A percentile compares a stretch with the other conserved stretches of the same genome.
phyloP scores from a whole-genome alignment of 2,329 filamentous ascomycete genomes.

The Macrophomina phaseolina region DNA sequence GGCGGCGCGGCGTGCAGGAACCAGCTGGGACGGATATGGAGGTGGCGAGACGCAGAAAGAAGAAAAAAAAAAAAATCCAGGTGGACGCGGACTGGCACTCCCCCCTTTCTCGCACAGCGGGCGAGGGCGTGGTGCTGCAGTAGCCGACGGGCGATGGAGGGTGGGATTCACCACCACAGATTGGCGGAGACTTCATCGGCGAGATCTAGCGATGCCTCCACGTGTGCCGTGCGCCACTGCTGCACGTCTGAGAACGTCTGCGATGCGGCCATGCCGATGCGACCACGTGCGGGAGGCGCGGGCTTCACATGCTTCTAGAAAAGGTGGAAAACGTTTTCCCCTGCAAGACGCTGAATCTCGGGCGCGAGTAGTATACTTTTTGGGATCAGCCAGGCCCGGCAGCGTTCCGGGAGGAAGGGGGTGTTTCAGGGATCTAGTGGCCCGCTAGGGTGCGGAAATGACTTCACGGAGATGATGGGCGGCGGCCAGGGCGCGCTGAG shows the following conservation, averaged over 20 bases:
- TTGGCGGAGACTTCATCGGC: conserved; percentile 21
- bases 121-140: background rate
- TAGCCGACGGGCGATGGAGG: conserved; percentile 2
- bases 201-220: conserved; percentile 18
- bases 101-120: background rate
- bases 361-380: background rate
- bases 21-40: background rate
- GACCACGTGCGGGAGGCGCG: conserved; percentile 22
- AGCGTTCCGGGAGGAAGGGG: conserved; percentile 9
- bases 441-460: conserved; percentile 2
- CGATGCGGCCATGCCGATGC: conserved; percentile 5
- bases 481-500: background rate
- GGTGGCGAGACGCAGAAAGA: background rate
- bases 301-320: conserved; percentile 27
- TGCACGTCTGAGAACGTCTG: conserved; percentile 6
- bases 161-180: conserved; percentile 17
- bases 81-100: background rate
- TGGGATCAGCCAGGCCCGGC: conserved; percentile 4
- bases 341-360: conserved; percentile 9
- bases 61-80: background rate
- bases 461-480: background rate
- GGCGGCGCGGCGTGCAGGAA: background rate
- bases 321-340: conserved; percentile 26
- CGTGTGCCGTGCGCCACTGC: conserved; percentile 25
- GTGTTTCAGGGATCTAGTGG: conserved; percentile 17